Percentiles rank a stretch among this genome's conserved stretches.
Evolutionary conservation across 805 yeast species (phyloP).

Genomic region (Candida maesae): DNA sequence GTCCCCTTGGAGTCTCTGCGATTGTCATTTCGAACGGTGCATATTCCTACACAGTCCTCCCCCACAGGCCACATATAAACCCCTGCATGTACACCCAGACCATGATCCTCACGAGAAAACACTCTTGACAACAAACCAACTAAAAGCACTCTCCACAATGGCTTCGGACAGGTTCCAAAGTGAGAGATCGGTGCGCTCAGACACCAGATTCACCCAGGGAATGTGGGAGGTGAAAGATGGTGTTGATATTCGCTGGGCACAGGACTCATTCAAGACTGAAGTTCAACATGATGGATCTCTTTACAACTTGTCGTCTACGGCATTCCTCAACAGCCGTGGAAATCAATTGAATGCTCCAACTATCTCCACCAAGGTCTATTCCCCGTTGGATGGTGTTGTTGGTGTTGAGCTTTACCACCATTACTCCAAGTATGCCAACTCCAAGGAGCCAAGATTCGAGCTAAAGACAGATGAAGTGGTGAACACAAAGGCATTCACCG

Average conservation of each 20-base stretch:
- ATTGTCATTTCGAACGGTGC: no score
- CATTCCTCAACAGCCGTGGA: constrained; percentile 12
- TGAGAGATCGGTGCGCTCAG: constrained; percentile 15
- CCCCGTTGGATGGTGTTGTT: constrained; percentile 19
- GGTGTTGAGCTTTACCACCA: constrained; percentile 24
- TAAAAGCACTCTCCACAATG: constrained; percentile 1
- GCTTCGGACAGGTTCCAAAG: constrained; percentile 14
- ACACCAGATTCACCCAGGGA: constrained; percentile 20
- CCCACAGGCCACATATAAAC: no score
- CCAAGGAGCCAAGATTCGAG: constrained; percentile 19
- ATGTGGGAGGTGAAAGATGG: constrained; percentile 24
- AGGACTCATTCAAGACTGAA: constrained; percentile 18
- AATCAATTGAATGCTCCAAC: constrained; percentile 22
- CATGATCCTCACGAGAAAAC: no score
- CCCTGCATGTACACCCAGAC: no score
- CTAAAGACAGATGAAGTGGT: constrained; percentile 6
- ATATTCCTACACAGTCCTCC: no score
- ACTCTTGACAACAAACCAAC: no score
- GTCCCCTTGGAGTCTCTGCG: no score
- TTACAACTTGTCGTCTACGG: constrained; percentile 16
- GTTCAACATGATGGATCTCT: constrained; percentile 14
- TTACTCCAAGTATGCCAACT: constrained; percentile 16
- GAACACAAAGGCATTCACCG: constrained; percentile 6
- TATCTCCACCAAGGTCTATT: constrained; percentile 16
- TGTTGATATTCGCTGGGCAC: constrained; percentile 21